These are phyloP conservation scores for Starmerella stellata DNA, from an alignment of 805 yeast species.

Conservation along the genomic window DNA sequence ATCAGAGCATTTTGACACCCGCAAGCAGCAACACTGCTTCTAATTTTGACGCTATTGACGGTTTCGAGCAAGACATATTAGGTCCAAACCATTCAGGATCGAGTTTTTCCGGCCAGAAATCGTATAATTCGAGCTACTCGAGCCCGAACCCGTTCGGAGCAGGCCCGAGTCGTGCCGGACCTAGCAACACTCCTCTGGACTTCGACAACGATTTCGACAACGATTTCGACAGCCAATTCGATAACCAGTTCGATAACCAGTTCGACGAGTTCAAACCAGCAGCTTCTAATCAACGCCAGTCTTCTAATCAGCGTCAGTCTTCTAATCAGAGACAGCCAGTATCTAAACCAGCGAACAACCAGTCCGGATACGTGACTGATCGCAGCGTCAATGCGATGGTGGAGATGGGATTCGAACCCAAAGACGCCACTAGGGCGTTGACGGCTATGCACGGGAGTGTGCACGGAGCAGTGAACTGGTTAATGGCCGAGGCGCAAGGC, in stretches of 20 bases:
- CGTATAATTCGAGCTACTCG: not conserved
- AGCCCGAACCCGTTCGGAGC: not conserved
- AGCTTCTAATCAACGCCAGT: not conserved
- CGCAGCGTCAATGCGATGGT: conserved; percentile 23
- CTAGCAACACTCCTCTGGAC: not conserved
- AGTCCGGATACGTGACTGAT: not conserved
- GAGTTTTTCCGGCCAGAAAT: not conserved
- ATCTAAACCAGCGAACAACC: too few relatives aligned
- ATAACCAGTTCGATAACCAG: not conserved
- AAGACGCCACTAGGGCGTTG: conserved; percentile 43
- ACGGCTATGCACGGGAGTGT: conserved; percentile 37
- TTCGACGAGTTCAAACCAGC: too few relatives aligned
- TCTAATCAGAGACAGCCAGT: conserved; percentile 1
- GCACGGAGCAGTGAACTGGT: conserved; percentile 44
- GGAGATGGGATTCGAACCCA: conserved; percentile 62
- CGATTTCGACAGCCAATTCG: not conserved
- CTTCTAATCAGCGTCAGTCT: too few relatives aligned
- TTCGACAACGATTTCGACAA: not conserved
- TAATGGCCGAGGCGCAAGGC: conserved; percentile 44
- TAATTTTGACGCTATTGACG: too few relatives aligned
- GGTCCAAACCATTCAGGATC: too few relatives aligned
- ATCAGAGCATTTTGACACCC: too few relatives aligned
- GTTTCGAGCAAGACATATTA: too few relatives aligned
- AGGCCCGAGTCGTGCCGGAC: not conserved
- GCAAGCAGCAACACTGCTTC: too few relatives aligned